phyloP scores from a whole-genome alignment of 1,139 yeast species.

The Yamadazyma sp. region DNA sequence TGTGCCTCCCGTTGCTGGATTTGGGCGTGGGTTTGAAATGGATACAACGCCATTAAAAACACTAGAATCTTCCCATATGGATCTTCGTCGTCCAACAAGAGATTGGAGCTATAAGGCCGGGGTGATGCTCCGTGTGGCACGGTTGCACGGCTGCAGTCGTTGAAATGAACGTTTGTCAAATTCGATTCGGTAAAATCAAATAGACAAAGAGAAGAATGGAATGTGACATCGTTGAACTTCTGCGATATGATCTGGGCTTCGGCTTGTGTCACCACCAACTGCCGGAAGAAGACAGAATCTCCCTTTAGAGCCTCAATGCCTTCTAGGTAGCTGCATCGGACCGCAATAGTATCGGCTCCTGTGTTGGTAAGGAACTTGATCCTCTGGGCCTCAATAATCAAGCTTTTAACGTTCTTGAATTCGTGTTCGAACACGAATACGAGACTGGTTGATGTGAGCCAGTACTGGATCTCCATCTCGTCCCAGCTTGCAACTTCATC shows the following conservation, averaged over 20 bases:
- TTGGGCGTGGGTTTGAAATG: too few species aligned
- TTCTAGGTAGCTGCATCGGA: neutral
- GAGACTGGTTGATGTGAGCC: neutral
- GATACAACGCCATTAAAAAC: too few species aligned
- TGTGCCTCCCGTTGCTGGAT: too few species aligned
- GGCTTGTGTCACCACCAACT: neutral
- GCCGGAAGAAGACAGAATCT: neutral
- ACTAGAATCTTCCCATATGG: too few species aligned
- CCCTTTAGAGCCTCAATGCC: neutral
- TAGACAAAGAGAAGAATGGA: neutral
- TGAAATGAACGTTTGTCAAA: neutral
- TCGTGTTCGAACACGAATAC: neutral
- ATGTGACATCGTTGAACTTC: neutral
- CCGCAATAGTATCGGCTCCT: neutral
- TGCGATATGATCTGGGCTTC: neutral
- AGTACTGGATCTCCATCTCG: neutral
- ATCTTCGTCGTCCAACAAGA: too few species aligned
- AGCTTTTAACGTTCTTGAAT: constrained; percentile 1
- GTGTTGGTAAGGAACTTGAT: neutral
- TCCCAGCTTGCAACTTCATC: neutral
- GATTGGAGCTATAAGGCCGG: too few species aligned
- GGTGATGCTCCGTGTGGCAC: too few species aligned
- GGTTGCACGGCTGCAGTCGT: too few species aligned
- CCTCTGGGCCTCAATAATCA: neutral
- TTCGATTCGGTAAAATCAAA: neutral